Evolutionary conservation across 1,284 basidiomycete genomes (phyloP).

Genomic region (Tylopilus sp.): DNA sequence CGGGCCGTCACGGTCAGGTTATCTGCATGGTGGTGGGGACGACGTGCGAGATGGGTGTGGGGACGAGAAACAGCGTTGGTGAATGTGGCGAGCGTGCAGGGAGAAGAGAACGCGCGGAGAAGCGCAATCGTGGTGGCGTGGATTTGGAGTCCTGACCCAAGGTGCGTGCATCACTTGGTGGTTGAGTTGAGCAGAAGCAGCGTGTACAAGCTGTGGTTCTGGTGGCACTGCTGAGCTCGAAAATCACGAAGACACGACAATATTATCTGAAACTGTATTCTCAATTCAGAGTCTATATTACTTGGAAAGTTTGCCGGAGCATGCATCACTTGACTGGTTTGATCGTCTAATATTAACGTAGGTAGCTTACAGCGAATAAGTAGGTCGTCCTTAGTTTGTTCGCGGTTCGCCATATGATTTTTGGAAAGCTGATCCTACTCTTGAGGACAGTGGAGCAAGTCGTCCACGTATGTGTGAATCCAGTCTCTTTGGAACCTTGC

Average conservation of each 20-base stretch:
- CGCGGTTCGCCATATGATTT: neutral
- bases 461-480: neutral
- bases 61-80: slow-evolving; percentile 15
- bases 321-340: neutral
- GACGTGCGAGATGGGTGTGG: slow-evolving; percentile 8
- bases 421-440: neutral
- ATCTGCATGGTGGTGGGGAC: slow-evolving; percentile 15
- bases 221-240: neutral
- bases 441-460: neutral
- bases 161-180: neutral
- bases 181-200: neutral
- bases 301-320: neutral
- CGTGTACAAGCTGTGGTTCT: neutral
- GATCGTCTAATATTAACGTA: neutral
- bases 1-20: slow-evolving; percentile 10
- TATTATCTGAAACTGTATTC: no score
- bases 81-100: slow-evolving; percentile 5
- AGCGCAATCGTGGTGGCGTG: slow-evolving; percentile 12
- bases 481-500: neutral
- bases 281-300: no score
- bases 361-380: neutral
- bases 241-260: neutral
- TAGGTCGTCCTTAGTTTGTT: neutral
- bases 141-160: slow-evolving; percentile 9
- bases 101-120: neutral